phyloP scores from a whole-genome alignment of 768 basidiomycete species.

The Psilocybe subaeruginosa region DNA sequence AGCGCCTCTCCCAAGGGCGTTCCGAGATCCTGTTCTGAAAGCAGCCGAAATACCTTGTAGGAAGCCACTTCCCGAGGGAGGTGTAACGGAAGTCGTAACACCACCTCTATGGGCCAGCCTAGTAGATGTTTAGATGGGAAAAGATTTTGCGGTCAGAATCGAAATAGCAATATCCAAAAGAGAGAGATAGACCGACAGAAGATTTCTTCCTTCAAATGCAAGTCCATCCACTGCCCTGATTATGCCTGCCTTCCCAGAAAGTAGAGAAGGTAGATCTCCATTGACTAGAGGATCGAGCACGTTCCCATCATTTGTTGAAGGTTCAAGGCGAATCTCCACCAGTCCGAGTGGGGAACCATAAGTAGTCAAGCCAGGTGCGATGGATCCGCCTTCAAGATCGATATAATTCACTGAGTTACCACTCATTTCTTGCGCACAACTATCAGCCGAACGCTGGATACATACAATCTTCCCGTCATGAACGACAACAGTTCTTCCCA shows the following conservation, averaged over 20 bases:
- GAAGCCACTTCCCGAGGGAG: slow-evolving; percentile 59
- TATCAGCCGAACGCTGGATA: slow-evolving; percentile 22
- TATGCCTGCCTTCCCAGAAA: slow-evolving; percentile 46
- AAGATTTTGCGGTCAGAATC: background rate
- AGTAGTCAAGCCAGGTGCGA: slow-evolving; percentile 64
- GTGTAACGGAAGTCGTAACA: slow-evolving; percentile 68
- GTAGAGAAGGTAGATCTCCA: slow-evolving; percentile 37
- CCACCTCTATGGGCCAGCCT: slow-evolving; percentile 78
- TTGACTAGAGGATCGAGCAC: slow-evolving; percentile 53
- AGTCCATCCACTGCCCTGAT: slow-evolving; percentile 69
- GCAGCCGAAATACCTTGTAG: slow-evolving; percentile 64
- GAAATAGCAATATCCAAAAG: background rate
- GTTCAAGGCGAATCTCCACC: slow-evolving; percentile 67
- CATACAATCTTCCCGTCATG: slow-evolving; percentile 58
- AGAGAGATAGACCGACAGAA: slow-evolving; percentile 41
- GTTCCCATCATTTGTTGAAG: slow-evolving; percentile 67
- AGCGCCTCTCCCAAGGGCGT: slow-evolving; percentile 63
- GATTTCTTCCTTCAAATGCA: slow-evolving; percentile 53
- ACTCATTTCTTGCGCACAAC: background rate
- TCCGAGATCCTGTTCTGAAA: slow-evolving; percentile 59
- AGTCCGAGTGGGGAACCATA: slow-evolving; percentile 65
- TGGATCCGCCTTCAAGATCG: slow-evolving; percentile 66
- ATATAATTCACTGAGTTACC: slow-evolving; percentile 29
- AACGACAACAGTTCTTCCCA: slow-evolving; percentile 44
- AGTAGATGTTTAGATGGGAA: slow-evolving; percentile 1